These are phyloP conservation scores for Neolentinus lepideus DNA, from an alignment of 1,284 basidiomycete genomes.

Conservation along the genomic window DNA sequence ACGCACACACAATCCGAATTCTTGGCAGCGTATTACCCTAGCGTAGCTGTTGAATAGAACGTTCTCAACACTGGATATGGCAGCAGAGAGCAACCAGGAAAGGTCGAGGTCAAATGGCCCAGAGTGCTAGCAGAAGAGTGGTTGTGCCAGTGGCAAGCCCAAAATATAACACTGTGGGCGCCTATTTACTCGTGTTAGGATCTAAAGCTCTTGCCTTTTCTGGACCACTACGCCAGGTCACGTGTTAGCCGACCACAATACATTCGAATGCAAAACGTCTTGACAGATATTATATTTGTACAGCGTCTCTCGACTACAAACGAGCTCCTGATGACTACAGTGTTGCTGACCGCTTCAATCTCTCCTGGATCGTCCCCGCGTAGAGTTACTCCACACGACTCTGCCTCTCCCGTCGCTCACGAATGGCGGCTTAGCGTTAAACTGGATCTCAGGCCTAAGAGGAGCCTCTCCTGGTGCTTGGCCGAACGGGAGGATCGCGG, in stretches of 20 bases:
- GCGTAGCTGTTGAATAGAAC: no score
- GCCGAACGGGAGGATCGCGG: not conserved
- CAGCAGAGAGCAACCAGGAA: no score
- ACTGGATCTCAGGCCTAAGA: constrained; percentile 12
- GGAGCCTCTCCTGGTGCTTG: not conserved
- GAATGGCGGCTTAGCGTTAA: constrained; percentile 45
- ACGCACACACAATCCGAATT: no score
- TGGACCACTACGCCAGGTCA: not conserved
- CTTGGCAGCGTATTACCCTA: no score
- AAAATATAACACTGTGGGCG: not conserved
- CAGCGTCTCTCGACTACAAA: not conserved
- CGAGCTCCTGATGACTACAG: not conserved
- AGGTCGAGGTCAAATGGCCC: no score
- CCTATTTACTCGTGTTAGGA: not conserved
- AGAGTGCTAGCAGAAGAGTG: no score
- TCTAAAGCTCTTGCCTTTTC: not conserved
- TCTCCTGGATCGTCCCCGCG: not conserved
- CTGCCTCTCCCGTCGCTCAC: constrained; percentile 45
- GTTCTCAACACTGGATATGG: no score
- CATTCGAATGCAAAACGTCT: not conserved
- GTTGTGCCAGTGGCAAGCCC: not conserved
- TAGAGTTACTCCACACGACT: constrained; percentile 45
- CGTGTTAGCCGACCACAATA: not conserved
- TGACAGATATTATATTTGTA: not conserved
- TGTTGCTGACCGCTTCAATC: not conserved